These are phyloP conservation scores for Lizonia empirigonia DNA, from an alignment of 2,329 filamentous ascomycete genomes.

Conservation along the genomic window DNA sequence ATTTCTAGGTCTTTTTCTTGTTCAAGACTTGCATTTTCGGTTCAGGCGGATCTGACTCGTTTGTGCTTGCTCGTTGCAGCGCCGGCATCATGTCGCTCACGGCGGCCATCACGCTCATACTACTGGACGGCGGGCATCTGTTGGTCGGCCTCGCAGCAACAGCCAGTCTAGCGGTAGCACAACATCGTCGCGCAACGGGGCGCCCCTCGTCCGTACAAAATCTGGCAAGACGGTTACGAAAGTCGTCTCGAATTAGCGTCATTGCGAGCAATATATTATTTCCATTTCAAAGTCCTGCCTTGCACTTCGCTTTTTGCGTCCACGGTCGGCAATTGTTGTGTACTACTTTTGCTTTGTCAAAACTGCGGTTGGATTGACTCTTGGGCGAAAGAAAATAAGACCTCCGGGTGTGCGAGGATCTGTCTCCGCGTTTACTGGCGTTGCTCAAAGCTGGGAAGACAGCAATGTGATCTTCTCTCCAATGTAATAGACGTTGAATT, in stretches of 20 bases:
- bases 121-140: conserved; percentile 40
- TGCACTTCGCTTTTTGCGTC: conserved; percentile 7
- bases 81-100: conserved; percentile 46
- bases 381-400: conserved; percentile 1
- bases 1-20: conserved; percentile 41
- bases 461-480: background rate
- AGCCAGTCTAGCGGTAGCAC: conserved; percentile 46
- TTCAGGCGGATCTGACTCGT: conserved; percentile 49
- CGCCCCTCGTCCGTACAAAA: conserved; percentile 37
- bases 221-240: conserved; percentile 41
- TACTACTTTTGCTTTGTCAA: background rate
- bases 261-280: conserved; percentile 19
- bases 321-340: background rate
- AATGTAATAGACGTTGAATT: conserved; percentile 1
- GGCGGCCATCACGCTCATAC: conserved; percentile 42
- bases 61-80: conserved; percentile 47
- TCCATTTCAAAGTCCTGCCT: conserved; percentile 4
- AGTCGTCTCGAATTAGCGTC: conserved; percentile 27
- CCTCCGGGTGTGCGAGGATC: background rate
- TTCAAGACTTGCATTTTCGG: conserved; percentile 44
- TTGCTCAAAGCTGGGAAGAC: background rate
- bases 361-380: background rate
- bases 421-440: background rate
- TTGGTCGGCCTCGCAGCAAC: conserved; percentile 48
- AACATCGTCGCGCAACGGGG: conserved; percentile 40